Percentiles rank a stretch among this genome's conserved stretches.
These are phyloP conservation scores for Oleoguttula mirabilis DNA, from an alignment of 495 filamentous ascomycete genomes.

Conservation along the genomic window DNA sequence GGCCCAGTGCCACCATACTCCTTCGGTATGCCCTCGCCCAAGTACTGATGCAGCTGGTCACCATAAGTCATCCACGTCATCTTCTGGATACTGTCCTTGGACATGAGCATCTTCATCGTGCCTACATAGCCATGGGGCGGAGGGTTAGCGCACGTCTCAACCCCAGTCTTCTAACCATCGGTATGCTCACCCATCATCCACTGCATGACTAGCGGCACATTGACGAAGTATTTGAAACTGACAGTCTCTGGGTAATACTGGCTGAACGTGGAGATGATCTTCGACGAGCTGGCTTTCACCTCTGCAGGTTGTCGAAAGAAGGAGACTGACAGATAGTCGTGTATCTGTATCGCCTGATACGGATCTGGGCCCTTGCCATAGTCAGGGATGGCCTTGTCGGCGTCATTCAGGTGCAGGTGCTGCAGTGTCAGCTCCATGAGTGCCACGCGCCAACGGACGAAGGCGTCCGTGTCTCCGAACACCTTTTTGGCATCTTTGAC, in stretches of 20 bases:
- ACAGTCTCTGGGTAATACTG: constrained; percentile 77
- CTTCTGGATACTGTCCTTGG: constrained; percentile 70
- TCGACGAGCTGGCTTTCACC: constrained; percentile 58
- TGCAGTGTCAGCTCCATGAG: constrained; percentile 73
- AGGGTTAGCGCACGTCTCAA: too few species aligned
- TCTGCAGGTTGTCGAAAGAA: constrained; percentile 63
- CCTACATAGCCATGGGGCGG: too few species aligned
- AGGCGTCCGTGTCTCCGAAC: constrained; percentile 59
- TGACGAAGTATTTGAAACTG: constrained; percentile 85
- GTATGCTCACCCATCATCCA: constrained; percentile 60
- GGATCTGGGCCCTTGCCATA: constrained; percentile 52
- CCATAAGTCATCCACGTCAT: constrained; percentile 74
- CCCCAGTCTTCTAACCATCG: too few species aligned
- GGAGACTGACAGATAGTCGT: constrained; percentile 74
- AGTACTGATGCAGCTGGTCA: constrained; percentile 49
- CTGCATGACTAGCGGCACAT: constrained; percentile 76
- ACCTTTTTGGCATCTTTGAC: constrained; percentile 60
- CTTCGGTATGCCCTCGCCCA: constrained; percentile 49
- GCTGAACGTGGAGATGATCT: constrained; percentile 63
- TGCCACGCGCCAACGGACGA: constrained; percentile 72
- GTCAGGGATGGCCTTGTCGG: constrained; percentile 60
- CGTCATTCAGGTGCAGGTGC: constrained; percentile 52
- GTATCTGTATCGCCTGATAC: constrained; percentile 78
- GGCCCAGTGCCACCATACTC: constrained; percentile 59
- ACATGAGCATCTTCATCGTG: constrained; percentile 65